phyloP scores from a whole-genome alignment of 768 basidiomycete genomes.

The Crepidotus variabilis region DNA sequence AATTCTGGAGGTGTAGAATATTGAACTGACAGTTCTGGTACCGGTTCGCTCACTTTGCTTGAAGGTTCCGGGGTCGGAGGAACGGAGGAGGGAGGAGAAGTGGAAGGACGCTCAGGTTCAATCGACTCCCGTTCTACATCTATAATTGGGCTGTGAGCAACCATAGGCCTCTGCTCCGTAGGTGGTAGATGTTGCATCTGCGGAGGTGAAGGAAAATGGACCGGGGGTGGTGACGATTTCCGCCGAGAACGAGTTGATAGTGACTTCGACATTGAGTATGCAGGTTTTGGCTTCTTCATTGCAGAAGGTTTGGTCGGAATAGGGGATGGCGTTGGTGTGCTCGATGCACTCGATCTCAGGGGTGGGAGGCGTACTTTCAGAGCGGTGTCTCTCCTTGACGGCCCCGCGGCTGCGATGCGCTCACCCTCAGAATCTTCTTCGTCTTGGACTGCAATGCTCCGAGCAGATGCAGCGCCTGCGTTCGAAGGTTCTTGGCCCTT shows the following conservation, averaged over 20 bases:
- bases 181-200: too few relatives aligned
- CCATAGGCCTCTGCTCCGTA: too few relatives aligned
- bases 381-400: conserved; percentile 26
- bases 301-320: conserved; percentile 16
- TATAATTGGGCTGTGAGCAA: background rate
- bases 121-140: background rate
- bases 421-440: conserved; percentile 21
- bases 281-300: conserved; percentile 19
- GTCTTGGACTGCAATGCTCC: conserved; percentile 9
- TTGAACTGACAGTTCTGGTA: too few relatives aligned
- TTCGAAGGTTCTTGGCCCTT: conserved; percentile 25
- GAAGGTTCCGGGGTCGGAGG: background rate
- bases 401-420: conserved; percentile 4
- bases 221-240: background rate
- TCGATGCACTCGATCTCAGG: conserved; percentile 22
- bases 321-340: conserved; percentile 20
- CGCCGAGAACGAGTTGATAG: conserved; percentile 14
- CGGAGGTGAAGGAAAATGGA: too few relatives aligned
- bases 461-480: conserved; percentile 2
- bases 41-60: background rate
- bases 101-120: background rate
- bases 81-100: background rate
- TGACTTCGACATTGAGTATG: conserved; percentile 11
- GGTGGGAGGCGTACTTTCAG: conserved; percentile 27
- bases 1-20: too few relatives aligned